Conservation (phyloP, 148 eudicot species). For the Chenopodium berlandieri region DNA sequence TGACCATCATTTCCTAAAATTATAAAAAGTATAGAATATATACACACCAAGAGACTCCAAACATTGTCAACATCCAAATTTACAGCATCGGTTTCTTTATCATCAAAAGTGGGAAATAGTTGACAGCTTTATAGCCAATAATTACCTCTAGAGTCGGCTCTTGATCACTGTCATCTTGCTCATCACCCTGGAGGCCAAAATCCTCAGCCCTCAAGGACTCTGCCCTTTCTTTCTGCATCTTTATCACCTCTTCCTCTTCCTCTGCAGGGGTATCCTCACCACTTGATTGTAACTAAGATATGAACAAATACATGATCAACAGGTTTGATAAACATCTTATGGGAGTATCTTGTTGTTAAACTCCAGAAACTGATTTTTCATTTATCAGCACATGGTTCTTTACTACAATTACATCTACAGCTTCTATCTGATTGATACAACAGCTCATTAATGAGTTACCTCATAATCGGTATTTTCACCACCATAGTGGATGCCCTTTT, state of each 20-base stretch:
- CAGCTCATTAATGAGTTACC: constrained; percentile 33
- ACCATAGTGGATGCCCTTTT: constrained; percentile 33
- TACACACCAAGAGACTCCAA: background rate
- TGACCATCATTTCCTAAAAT: constrained; percentile 49
- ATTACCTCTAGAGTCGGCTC: constrained; percentile 84
- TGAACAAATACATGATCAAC: constrained; percentile 19
- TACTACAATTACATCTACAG: background rate
- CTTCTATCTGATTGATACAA: background rate
- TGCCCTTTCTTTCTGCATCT: constrained; percentile 56
- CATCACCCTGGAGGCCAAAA: constrained; percentile 56
- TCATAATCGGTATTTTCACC: constrained; percentile 54
- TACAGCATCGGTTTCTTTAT: background rate
- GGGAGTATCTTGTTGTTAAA: background rate
- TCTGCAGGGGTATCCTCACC: constrained; percentile 60
- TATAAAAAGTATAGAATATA: constrained; percentile 9
- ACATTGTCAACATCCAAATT: background rate
- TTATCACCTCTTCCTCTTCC: constrained; percentile 73
- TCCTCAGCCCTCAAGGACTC: constrained; percentile 53
- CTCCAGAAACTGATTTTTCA: background rate
- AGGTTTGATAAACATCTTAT: background rate
- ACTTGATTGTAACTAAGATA: constrained; percentile 53
- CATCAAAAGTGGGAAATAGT: background rate
- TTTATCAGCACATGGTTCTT: background rate
- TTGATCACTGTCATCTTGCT: constrained; percentile 53
- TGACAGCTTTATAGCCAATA: background rate